Evolutionary conservation across 768 basidiomycete genomes (phyloP).

Genomic region (Chalciporus chontae): DNA sequence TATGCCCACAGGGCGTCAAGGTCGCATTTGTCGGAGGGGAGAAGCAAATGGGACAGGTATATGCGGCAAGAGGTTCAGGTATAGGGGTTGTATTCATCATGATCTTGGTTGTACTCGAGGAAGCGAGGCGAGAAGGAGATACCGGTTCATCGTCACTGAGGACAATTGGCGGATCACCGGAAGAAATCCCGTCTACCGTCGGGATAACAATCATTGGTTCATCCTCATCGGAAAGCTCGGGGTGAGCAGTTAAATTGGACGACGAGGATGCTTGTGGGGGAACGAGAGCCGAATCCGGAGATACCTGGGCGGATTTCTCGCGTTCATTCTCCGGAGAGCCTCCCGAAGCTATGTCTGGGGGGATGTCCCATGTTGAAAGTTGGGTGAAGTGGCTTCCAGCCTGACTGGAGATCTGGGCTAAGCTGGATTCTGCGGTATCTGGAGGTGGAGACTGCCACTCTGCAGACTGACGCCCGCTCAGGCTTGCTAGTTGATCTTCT

Average conservation of each 20-base stretch:
- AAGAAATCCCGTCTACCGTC: not conserved
- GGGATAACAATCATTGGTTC: not conserved
- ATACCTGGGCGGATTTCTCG: not conserved
- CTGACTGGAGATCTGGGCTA: not conserved
- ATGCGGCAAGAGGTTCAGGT: slow-evolving; percentile 47
- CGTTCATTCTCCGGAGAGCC: not conserved
- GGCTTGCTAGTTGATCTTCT: not conserved
- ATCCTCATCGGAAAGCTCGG: slow-evolving; percentile 5
- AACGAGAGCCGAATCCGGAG: not conserved
- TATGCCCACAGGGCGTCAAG: slow-evolving; percentile 76
- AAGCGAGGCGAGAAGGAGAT: not conserved
- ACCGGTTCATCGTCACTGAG: not conserved
- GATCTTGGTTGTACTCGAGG: not conserved
- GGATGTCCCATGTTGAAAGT: slow-evolving; percentile 23
- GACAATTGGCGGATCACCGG: not conserved
- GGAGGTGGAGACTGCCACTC: not conserved
- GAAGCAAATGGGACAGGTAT: slow-evolving; percentile 80
- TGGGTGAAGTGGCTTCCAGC: not conserved
- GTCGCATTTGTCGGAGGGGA: slow-evolving; percentile 71
- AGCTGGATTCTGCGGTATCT: not conserved
- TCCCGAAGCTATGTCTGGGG: slow-evolving; percentile 4
- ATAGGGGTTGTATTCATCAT: not conserved
- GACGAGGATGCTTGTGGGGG: not conserved
- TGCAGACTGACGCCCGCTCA: not conserved
- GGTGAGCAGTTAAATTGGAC: not conserved